Evolutionary conservation across 225 moss, liverwort and hornwort species (phyloP), one percentile per base, ranked within the genome.

Genomic region (Rhytidiadelphus loreus): DNA sequence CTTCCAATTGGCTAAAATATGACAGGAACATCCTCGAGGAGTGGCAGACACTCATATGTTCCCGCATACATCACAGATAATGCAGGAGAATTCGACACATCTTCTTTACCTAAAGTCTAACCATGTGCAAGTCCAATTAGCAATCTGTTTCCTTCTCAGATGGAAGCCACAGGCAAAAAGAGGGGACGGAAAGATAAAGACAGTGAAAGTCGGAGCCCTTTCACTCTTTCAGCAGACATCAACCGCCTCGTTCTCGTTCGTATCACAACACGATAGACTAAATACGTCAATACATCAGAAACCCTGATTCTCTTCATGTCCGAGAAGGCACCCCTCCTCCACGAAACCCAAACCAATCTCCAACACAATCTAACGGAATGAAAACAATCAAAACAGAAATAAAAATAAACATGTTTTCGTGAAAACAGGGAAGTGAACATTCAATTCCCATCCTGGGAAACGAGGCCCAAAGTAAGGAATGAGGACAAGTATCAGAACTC

Each of bases 401-500:
- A 41, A 28, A 81, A 23, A 28, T 2, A 60, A 55, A 30, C 6
- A 10, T 3, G 15, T 21, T 33, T 33, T 16, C 18, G 41, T 56
- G 53, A 63, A 78, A 64, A 32, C 56, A 29, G 20, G 46, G 52
- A 86, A 78, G 32, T 41, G 43, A 78, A 41, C 32, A 41, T 78
- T 55, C 41, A 86, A 66, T 66, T 86, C 37, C 19, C 46, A 59
- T 48, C 71, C 58, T n/a, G 26, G 14, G 4, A 87, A 25, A 80
- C n/a, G 16, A 87, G 44, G 39, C 60, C 84, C 58, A 35, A 73
- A 59, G 59, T 30, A 85, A 58, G 70, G 33, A 44, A 83, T 53
- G 69, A 83, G 55, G 18, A 53, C 26, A 83, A 88, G 69, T 83
- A 83, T 85, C 81, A 89, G 58, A 87, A 92, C 96, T 94, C 94